Percentiles rank a stretch among this genome's conserved stretches.
Evolutionary conservation across 2,329 filamentous ascomycete species (phyloP).

Genomic region (Erysiphe pulchra): DNA sequence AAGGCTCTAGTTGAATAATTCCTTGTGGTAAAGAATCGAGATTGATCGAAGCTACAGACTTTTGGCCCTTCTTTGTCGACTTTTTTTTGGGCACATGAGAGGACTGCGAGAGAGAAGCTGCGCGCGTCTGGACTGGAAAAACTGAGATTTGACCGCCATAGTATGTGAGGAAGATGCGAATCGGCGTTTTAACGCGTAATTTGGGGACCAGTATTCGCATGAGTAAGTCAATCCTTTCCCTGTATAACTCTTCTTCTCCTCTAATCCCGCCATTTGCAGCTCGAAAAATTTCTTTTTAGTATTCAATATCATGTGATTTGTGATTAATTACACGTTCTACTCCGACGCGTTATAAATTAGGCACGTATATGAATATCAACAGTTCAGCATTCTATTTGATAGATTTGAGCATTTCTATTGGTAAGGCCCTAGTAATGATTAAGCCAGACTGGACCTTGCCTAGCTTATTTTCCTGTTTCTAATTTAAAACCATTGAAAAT

Average conservation of each 20-base stretch:
- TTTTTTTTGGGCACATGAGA: not conserved
- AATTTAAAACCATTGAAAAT: no score
- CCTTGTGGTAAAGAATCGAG: conserved; percentile 31
- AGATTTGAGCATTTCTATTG: no score
- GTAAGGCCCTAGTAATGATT: no score
- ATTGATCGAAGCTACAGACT: conserved; percentile 25
- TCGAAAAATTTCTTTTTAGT: no score
- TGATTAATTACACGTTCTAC: no score
- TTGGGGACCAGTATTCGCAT: not conserved
- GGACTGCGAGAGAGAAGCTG: not conserved
- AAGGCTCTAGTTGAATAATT: conserved; percentile 16
- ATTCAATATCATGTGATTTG: no score
- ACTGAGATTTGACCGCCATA: not conserved
- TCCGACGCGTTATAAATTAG: no score
- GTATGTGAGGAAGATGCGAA: not conserved
- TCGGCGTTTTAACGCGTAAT: not conserved
- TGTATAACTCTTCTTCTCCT: not conserved
- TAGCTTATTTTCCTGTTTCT: no score
- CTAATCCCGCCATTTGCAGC: not conserved
- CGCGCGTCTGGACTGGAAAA: not conserved
- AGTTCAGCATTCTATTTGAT: no score
- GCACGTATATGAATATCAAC: no score
- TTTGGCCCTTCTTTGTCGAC: conserved; percentile 20
- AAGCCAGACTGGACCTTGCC: no score
- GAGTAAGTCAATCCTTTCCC: not conserved